Percentiles rank a stretch among this genome's conserved stretches.
Conservation (phyloP, 495 filamentous ascomycete genomes). For the Lophiostoma macrostomum region DNA sequence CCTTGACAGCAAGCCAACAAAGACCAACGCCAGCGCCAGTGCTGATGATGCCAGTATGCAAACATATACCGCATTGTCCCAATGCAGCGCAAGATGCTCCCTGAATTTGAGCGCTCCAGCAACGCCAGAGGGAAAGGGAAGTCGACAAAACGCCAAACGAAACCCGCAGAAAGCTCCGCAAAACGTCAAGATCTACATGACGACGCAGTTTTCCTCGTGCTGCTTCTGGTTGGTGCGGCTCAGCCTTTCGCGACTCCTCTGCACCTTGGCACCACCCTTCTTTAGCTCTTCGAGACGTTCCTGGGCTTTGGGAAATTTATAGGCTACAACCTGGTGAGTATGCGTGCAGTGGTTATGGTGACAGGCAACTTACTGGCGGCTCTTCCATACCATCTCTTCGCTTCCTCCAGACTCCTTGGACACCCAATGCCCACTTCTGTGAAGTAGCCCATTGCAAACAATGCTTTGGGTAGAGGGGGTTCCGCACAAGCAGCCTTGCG, state of each 20-base stretch:
- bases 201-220: conserved; percentile 73
- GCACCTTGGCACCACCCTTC: conserved; percentile 64
- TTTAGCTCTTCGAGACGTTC: conserved; percentile 92
- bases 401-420: conserved; percentile 81
- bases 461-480: conserved; percentile 70
- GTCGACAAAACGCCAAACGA: too few species aligned
- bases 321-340: conserved; percentile 54
- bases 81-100: too few species aligned
- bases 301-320: conserved; percentile 89
- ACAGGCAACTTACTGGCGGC: conserved; percentile 76
- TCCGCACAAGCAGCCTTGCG: conserved; percentile 84
- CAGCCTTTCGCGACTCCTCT: conserved; percentile 69
- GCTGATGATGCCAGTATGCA: too few species aligned
- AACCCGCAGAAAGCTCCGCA: too few species aligned
- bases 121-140: too few species aligned
- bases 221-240: conserved; percentile 81
- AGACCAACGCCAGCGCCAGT: too few species aligned
- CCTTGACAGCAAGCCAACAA: too few species aligned
- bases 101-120: too few species aligned
- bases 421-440: conserved; percentile 94
- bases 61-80: too few species aligned
- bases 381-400: conserved; percentile 97
- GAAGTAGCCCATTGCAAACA: conserved; percentile 98
- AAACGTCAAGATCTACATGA: too few species aligned
- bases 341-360: not conserved